A percentile compares a stretch with the other conserved stretches of the same genome.
Conservation (phyloP, 345 rosid species). For the Limnanthes douglasii region DNA sequence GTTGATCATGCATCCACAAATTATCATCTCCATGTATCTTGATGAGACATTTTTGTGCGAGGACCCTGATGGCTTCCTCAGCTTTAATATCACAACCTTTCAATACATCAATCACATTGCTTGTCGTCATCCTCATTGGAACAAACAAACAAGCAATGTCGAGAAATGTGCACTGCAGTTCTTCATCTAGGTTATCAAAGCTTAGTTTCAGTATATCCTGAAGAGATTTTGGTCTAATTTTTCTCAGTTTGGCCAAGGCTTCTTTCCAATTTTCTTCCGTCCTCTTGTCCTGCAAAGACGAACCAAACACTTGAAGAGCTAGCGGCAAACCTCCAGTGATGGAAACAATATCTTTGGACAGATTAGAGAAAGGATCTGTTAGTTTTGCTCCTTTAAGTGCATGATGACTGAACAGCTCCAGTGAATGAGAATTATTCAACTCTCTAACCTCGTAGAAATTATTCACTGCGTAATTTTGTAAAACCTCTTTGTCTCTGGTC, state of each 20-base stretch:
- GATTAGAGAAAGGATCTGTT: neutral
- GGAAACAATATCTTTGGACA: neutral
- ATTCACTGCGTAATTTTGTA: neutral
- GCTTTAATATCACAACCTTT: neutral
- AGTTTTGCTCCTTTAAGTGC: slow-evolving; percentile 5
- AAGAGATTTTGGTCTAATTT: neutral
- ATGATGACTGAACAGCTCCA: slow-evolving; percentile 6
- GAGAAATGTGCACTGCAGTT: slow-evolving; percentile 5
- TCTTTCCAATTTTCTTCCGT: slow-evolving; percentile 1
- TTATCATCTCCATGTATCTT: neutral
- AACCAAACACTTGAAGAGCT: slow-evolving; percentile 8
- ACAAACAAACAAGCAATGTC: slow-evolving; percentile 16
- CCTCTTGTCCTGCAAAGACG: neutral
- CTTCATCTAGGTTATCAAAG: neutral
- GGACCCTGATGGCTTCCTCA: neutral
- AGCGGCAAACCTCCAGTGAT: slow-evolving; percentile 8
- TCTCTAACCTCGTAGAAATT: neutral
- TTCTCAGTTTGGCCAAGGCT: neutral
- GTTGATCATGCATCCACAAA: slow-evolving; percentile 9
- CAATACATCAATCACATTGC: neutral
- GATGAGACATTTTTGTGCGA: slow-evolving; percentile 5
- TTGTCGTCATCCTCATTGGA: neutral
- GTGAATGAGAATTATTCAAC: neutral
- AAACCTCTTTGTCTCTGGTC: slow-evolving; percentile 6
- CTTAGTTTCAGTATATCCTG: slow-evolving; percentile 1